These are phyloP conservation scores for Rhizopogon sp. DNA, from an alignment of 768 basidiomycete species.

Conservation along the genomic window DNA sequence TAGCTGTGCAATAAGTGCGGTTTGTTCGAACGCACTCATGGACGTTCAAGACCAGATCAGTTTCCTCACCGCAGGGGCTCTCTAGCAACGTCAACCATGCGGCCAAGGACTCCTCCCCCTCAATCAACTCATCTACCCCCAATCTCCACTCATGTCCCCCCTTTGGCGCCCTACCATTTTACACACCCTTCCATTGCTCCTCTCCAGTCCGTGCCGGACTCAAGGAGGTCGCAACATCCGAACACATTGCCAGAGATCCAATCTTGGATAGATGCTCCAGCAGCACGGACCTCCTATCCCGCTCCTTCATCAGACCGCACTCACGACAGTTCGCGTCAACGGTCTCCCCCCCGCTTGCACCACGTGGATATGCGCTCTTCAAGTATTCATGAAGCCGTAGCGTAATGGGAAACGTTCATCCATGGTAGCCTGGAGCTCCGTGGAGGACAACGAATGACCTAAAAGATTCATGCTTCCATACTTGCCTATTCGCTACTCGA, in stretches of 20 bases:
- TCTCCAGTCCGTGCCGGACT: constrained; percentile 31
- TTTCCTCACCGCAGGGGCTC: constrained; percentile 79
- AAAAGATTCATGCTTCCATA: constrained; percentile 8
- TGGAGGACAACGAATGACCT: constrained; percentile 1
- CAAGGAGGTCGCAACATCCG: constrained; percentile 26
- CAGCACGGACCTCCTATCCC: constrained; percentile 20
- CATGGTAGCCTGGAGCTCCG: constrained; percentile 16
- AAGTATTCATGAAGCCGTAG: constrained; percentile 25
- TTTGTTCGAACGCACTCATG: constrained; percentile 77
- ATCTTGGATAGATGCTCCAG: constrained; percentile 38
- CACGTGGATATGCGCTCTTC: constrained; percentile 28
- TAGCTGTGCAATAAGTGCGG: constrained; percentile 65
- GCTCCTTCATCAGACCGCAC: constrained; percentile 25
- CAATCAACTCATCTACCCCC: constrained; percentile 39
- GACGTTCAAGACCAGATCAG: constrained; percentile 71
- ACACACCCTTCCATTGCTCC: constrained; percentile 51
- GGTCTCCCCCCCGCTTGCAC: constrained; percentile 28
- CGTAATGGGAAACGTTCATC: constrained; percentile 12
- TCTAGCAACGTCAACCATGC: constrained; percentile 46
- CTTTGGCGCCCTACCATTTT: constrained; percentile 45
- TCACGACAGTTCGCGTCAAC: constrained; percentile 27
- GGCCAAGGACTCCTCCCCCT: constrained; percentile 49
- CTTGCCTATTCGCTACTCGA: constrained; percentile 4
- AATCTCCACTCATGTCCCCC: constrained; percentile 35
- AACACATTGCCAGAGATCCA: constrained; percentile 43